Percentiles rank a stretch among this genome's conserved stretches.
Conservation (phyloP, 805 yeast species). For the Jamesozyma spencerorum region DNA sequence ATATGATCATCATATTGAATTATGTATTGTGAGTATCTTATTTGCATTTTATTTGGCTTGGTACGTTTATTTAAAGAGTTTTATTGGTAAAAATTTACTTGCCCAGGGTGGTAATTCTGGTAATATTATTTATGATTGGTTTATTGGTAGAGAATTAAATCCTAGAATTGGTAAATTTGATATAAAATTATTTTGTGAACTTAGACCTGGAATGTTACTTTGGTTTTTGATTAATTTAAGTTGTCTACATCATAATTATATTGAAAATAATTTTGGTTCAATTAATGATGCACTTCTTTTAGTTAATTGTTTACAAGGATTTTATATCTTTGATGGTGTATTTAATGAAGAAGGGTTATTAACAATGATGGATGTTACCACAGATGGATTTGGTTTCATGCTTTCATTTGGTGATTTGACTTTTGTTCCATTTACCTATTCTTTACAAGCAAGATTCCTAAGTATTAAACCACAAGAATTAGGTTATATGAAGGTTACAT, state of each 20-base stretch:
- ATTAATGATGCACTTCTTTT: constrained; percentile 65
- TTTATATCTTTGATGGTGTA: constrained; percentile 86
- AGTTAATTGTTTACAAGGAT: constrained; percentile 60
- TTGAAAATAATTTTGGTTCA: constrained; percentile 36
- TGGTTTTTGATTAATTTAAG: constrained; percentile 77
- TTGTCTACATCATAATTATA: constrained; percentile 73
- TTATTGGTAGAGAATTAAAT: constrained; percentile 91
- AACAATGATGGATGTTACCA: constrained; percentile 91
- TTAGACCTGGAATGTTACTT: constrained; percentile 86
- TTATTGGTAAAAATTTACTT: constrained; percentile 61
- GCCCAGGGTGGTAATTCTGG: constrained; percentile 85
- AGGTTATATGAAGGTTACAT: constrained; percentile 16
- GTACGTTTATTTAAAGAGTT: constrained; percentile 55
- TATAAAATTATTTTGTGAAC: constrained; percentile 83
- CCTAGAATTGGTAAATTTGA: constrained; percentile 78
- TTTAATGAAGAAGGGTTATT: constrained; percentile 81
- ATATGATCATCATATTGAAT: constrained; percentile 56
- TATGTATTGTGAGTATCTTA: constrained; percentile 52
- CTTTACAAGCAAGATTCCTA: constrained; percentile 76
- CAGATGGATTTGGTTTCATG: constrained; percentile 98
- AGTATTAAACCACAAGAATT: constrained; percentile 47
- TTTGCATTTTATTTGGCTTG: constrained; percentile 57
- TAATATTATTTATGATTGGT: constrained; percentile 77
- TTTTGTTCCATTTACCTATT: constrained; percentile 85
- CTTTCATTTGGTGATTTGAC: constrained; percentile 88